Evolutionary conservation across 495 filamentous ascomycete species (phyloP), one percentile per base, ranked within the genome.

Genomic region (Hyphodiscus hymeniophilus): DNA sequence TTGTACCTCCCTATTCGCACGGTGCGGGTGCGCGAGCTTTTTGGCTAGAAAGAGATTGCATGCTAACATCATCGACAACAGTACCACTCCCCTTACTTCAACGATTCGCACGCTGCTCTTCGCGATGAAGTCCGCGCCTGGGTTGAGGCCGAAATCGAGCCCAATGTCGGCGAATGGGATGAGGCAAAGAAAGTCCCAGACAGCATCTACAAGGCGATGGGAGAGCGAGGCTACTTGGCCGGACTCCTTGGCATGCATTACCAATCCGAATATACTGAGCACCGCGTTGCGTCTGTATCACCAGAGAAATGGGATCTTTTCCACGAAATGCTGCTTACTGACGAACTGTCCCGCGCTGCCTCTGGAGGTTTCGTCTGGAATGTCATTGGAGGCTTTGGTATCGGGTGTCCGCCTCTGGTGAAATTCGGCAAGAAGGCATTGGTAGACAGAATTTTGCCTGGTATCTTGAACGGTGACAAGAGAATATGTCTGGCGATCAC

Each of bases 331-430:
- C 68, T 96, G 22, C 57, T 98, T 38, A 96, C 90, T 2, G 92
- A 98, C 60, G 92, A 98, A 72, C 67, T 98, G 11, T 92, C 85
- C 33, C 87, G 92, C 38, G 71, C 78, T 41, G 92, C 82, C 21
- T 91, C 85, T 45, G 92, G 92, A 60, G 92, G 92, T 46, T 82
- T 98, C 41, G 90, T 98, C n/a, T 98, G 92, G 92, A 95, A 95
- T 66, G 67, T 97, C 58, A 80, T 98, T 43, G 92, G 92, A 54
- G 92, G 56, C 3, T 97, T 84, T 59, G 90, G 87, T 32, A 98
- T 98, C 58, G 92, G 92, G 43, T 81, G 87, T 51, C 92, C 92
- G 30, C 92, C 92, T 0, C 60, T 98, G 3, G 76, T 95, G 60
- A 94, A 92, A 70, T 92, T 89, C 59, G 92, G 89, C 62, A 90